Evolutionary conservation across 768 basidiomycete genomes (phyloP).

Genomic region (Rhizopogon vesiculosus): DNA sequence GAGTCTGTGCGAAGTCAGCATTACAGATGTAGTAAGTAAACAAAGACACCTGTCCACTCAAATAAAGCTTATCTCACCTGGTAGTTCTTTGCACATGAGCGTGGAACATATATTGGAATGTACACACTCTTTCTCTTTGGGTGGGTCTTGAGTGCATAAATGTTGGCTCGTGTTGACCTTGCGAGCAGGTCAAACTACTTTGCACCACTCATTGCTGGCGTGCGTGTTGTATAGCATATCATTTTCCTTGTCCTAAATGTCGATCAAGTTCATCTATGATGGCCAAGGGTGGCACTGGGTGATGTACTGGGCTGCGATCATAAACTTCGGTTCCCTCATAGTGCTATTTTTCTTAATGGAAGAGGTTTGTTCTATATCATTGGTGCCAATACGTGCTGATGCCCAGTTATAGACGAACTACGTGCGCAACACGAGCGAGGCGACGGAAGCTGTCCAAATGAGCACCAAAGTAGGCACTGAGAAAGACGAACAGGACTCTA

Average conservation of each 20-base stretch:
- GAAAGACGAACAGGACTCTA: slow-evolving; percentile 9
- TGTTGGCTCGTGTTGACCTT: neutral
- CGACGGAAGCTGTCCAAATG: slow-evolving; percentile 5
- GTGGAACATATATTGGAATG: slow-evolving; percentile 15
- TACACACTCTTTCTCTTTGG: slow-evolving; percentile 16
- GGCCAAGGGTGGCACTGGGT: slow-evolving; percentile 18
- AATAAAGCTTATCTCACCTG: neutral
- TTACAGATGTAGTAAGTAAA: slow-evolving; percentile 10
- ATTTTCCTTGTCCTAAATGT: neutral
- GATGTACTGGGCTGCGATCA: slow-evolving; percentile 18
- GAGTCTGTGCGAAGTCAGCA: slow-evolving; percentile 16
- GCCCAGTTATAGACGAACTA: slow-evolving; percentile 9
- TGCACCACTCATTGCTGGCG: slow-evolving; percentile 16
- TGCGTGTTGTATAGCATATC: neutral
- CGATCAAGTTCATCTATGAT: slow-evolving; percentile 13
- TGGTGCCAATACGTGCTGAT: neutral
- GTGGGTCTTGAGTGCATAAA: neutral
- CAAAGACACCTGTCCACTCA: neutral
- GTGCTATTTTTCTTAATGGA: slow-evolving; percentile 15
- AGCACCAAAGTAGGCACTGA: neutral
- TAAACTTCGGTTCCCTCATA: slow-evolving; percentile 13
- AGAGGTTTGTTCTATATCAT: slow-evolving; percentile 7
- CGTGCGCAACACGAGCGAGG: slow-evolving; percentile 12
- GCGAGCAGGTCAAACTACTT: slow-evolving; percentile 13
- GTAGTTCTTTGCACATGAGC: slow-evolving; percentile 16